Evolutionary conservation across 148 eudicot species (phyloP).

Genomic region (Nyssa sinensis): DNA sequence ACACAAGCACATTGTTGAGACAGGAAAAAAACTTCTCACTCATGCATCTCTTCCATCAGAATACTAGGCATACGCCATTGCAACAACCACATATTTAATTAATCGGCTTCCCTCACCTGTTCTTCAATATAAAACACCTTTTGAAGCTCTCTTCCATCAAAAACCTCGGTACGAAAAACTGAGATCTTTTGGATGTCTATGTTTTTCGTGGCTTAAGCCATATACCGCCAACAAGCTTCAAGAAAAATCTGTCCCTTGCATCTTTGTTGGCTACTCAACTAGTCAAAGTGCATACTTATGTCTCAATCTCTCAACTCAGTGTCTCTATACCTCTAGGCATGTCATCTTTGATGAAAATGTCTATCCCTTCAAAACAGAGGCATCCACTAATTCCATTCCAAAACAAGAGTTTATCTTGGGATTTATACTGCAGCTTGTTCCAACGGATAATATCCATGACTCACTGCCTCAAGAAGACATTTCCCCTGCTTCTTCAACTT

Average conservation of each 20-base stretch:
- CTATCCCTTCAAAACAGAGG: too few relatives aligned
- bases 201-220: not conserved
- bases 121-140: slow-evolving; percentile 9
- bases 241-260: not conserved
- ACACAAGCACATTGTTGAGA: slow-evolving; percentile 18
- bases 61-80: slow-evolving; percentile 1
- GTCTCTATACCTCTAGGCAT: not conserved
- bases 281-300: not conserved
- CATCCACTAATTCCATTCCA: too few relatives aligned
- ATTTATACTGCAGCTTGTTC: too few relatives aligned
- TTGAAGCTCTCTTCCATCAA: not conserved
- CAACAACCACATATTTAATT: not conserved
- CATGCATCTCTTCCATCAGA: not conserved
- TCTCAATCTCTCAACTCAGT: not conserved
- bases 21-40: not conserved
- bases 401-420: too few relatives aligned
- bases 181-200: slow-evolving; percentile 7
- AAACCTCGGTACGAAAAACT: not conserved
- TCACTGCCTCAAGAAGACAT: too few relatives aligned
- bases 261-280: not conserved
- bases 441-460: too few relatives aligned
- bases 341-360: not conserved
- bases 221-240: not conserved
- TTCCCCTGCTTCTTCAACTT: too few relatives aligned
- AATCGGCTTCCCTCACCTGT: not conserved